Evolutionary conservation across 2,329 filamentous ascomycete species (phyloP).

Genomic region (Alternaria sp.): DNA sequence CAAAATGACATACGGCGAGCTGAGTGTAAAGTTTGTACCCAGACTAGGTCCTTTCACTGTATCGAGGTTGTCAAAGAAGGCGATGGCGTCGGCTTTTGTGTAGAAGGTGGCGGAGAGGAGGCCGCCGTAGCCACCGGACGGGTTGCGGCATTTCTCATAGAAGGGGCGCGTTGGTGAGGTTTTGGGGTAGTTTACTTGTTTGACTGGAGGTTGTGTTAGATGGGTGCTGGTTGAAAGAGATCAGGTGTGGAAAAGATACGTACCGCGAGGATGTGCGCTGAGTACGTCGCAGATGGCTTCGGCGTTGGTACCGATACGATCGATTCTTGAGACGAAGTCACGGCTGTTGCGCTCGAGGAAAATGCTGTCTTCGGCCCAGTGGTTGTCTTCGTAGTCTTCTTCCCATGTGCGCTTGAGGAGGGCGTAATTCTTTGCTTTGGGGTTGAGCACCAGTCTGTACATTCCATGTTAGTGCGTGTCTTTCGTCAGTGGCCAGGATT

Average conservation of each 20-base stretch:
- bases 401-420: conserved; percentile 71
- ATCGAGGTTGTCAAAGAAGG: conserved; percentile 85
- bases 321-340: conserved; percentile 83
- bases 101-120: conserved; percentile 85
- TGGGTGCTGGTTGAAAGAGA: background rate
- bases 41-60: conserved; percentile 93
- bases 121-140: conserved; percentile 84
- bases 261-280: conserved; percentile 60
- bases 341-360: conserved; percentile 97
- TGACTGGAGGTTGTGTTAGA: conserved; percentile 60
- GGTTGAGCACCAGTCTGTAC: conserved; percentile 65
- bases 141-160: conserved; percentile 80
- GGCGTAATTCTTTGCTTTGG: conserved; percentile 72
- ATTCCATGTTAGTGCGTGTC: conserved; percentile 11
- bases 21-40: conserved; percentile 94
- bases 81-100: conserved; percentile 70
- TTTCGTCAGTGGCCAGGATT: background rate
- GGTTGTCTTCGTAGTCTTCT: conserved; percentile 80
- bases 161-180: conserved; percentile 70
- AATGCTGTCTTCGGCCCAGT: conserved; percentile 92
- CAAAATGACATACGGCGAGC: conserved; percentile 87
- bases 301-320: conserved; percentile 83
- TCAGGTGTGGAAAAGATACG: background rate
- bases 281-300: conserved; percentile 82
- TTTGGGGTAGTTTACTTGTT: conserved; percentile 87